Percentiles rank a stretch among this genome's conserved stretches.
Conservation (phyloP, 1,284 basidiomycete species). For the Irpex sp. region DNA sequence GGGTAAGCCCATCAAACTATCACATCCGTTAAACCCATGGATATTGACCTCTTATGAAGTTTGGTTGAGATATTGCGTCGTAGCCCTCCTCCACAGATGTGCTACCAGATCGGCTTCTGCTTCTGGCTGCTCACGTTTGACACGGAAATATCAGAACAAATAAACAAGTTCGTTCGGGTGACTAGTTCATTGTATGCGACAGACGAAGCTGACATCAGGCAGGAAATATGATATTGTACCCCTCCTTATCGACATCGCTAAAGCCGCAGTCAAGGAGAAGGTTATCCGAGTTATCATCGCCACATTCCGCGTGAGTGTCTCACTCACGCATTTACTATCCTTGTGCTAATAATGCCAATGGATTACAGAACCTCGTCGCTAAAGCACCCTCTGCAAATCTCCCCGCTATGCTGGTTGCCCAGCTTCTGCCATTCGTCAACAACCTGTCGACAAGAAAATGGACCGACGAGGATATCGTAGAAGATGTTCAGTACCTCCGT, state of each 20-base stretch:
- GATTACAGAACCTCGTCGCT: conserved; percentile 74
- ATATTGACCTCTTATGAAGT: conserved; percentile 35
- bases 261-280: conserved; percentile 95
- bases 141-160: conserved; percentile 75
- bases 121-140: conserved; percentile 96
- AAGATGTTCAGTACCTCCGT: conserved; percentile 85
- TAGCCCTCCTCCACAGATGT: conserved; percentile 86
- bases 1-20: conserved; percentile 41
- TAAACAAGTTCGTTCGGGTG: conserved; percentile 34
- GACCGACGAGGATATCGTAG: conserved; percentile 92
- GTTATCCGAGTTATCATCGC: conserved; percentile 94
- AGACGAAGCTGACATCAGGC: not conserved
- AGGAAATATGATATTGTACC: conserved; percentile 91
- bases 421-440: conserved; percentile 83
- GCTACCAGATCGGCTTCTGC: conserved; percentile 90
- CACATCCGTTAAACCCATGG: too few species aligned
- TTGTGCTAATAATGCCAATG: not conserved
- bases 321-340: not conserved
- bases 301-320: conserved; percentile 71
- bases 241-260: conserved; percentile 83
- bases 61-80: conserved; percentile 76
- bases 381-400: conserved; percentile 84
- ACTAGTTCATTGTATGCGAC: not conserved
- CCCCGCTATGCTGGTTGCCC: conserved; percentile 88
- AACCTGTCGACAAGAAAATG: conserved; percentile 86